Evolutionary conservation across 257 asterid species (phyloP), one percentile per base, ranked within the genome.

Genomic region (Paraleonurus japonicus): DNA sequence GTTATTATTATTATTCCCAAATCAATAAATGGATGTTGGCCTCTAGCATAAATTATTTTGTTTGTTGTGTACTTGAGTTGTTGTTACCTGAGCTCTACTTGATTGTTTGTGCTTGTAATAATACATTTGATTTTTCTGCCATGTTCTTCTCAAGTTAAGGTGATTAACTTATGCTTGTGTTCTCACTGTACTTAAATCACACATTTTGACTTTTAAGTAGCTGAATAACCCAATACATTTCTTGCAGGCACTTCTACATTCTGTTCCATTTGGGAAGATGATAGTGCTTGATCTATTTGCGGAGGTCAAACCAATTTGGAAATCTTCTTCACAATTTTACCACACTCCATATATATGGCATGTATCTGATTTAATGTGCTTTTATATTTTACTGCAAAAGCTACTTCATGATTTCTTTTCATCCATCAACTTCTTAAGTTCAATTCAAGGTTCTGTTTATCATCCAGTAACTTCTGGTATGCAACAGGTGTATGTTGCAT

Each of bases 251-350:
- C 96, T 94, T 83, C 79, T 94, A 60, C 99, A 94, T 82, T 94
- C 99, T 65, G 99, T 94, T 82, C 99, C 98, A 64, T 84, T 78
- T 70, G 99, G 99, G 83, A 91, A 89, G 89, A 94, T 94, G 99
- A 88, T 94, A 73, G 99, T 94, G 77, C 96, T 94, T 45, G 99
- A 94, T 88, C 91, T 94, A 70, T 94, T 94, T 82, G 98, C 99
- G 67, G 99, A 94, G 73, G 98, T 84, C 81, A 89, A 89, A 76
- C 99, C 99, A 71, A 72, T 94, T 64, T 94, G 99, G 99, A 89
- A 85, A 70, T 84, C 92, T 23, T 94, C 99, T 23, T 86, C 87
- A 81, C 96, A 94, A 65, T 94, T 94, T 83, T 94, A 94, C 74
- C 80, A 80, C 82, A 88, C 96, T 73, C 99, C 96, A 61, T 94